phyloP scores from a whole-genome alignment of 805 yeast genomes.

The Ogataea chonburiensis region DNA sequence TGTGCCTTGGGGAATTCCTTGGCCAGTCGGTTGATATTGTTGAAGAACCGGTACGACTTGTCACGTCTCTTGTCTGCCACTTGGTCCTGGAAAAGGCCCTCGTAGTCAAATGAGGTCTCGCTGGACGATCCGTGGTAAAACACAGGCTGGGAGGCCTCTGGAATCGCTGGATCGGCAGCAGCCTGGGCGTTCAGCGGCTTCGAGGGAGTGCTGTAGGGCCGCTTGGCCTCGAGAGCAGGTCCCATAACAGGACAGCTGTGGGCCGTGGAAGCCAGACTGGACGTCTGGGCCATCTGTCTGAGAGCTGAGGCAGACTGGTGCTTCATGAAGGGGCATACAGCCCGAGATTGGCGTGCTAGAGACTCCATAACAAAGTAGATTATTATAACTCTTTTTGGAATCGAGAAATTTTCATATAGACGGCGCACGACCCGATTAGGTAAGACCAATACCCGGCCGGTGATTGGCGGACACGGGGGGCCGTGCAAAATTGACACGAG shows the following conservation, averaged over 20 bases:
- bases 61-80: conserved; percentile 75
- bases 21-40: conserved; percentile 95
- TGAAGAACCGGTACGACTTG: conserved; percentile 92
- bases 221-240: conserved; percentile 55
- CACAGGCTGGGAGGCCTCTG: conserved; percentile 35
- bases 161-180: conserved; percentile 23
- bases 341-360: conserved; percentile 70
- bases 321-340: conserved; percentile 78
- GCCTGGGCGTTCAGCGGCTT: conserved; percentile 46
- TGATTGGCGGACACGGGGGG: conserved; percentile 4
- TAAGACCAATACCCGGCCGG: conserved; percentile 1
- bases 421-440: conserved; percentile 8
- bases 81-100: conserved; percentile 65
- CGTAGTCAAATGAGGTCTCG: conserved; percentile 65
- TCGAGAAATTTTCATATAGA: conserved; percentile 2
- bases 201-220: conserved; percentile 48
- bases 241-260: conserved; percentile 89
- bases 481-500: too few relatives aligned
- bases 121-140: conserved; percentile 36
- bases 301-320: conserved; percentile 57
- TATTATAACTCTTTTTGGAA: conserved; percentile 4
- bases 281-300: conserved; percentile 49
- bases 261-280: conserved; percentile 57
- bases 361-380: conserved; percentile 61
- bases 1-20: conserved; percentile 93